Evolutionary conservation across 352 stramenopile genomes (phyloP), one percentile per base, ranked within the genome.

Genomic region (Globisporangium cederbergense): DNA sequence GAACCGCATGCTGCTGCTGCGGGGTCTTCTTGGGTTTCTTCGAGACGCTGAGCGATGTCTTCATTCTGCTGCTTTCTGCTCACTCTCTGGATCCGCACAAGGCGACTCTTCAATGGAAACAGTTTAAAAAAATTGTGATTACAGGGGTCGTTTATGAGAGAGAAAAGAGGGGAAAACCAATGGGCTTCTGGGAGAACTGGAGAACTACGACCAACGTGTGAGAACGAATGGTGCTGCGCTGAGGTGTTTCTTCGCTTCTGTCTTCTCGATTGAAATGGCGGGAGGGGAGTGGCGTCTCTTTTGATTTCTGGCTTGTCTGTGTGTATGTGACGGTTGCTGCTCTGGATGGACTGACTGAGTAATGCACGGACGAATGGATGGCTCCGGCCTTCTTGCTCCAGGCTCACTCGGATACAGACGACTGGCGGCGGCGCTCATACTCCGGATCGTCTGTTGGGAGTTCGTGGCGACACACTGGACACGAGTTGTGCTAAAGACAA

Each of bases 361-460:
- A 11, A 42, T 0, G 9, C 14, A 14, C 14, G 9, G 36, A 42
- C 4, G 43, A 49, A 20, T 49, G 43, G n/a, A 49, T 7, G 14
- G 47, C 4, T 4, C 14, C 16, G 46, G 16, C 18, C 18, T 47
- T 46, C 52, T 45, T 58, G 32, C n/a, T 43, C 52, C 40, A 28
- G 28, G 14, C 49, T 65, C 52, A 70, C 13, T 70, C 50, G 10
- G 58, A 52, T 28, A 70, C 42, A 6, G 58, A 65, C n/a, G 52
- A 49, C 4, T 47, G 77, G 65, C 81, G 81, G 38, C 81, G 79
- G 14, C 65, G 74, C 58, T 93, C 87, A 49, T 96, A 96, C 53
- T 96, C 87, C 40, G 76, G 61, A 59, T 96, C 87, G 54, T 96
- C 87, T 57, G 87, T 96, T 5, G 87, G 85, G 16, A 96, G 67